These are phyloP conservation scores for Plenodomus tracheiphilus DNA, from an alignment of 2,329 filamentous ascomycete species.

Conservation along the genomic window DNA sequence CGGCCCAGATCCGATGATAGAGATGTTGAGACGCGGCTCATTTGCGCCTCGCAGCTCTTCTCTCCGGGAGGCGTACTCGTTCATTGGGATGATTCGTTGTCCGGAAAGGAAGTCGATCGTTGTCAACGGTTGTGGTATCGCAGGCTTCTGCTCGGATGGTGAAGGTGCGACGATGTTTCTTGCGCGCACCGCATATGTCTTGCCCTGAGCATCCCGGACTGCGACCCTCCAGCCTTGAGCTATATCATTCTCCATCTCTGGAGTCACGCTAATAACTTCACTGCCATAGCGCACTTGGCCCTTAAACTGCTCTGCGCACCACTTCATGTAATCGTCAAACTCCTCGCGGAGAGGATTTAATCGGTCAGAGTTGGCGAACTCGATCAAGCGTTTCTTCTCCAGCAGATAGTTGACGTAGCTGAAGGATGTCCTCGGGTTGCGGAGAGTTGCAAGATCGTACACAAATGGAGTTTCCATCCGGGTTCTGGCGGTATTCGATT, in stretches of 20 bases:
- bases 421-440: constrained; percentile 42
- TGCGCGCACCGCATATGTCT: constrained; percentile 27
- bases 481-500: constrained; percentile 31
- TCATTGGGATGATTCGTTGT: constrained; percentile 38
- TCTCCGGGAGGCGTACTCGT: constrained; percentile 37
- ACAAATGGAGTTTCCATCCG: constrained; percentile 42
- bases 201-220: constrained; percentile 29
- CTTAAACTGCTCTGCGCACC: constrained; percentile 41
- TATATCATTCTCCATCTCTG: constrained; percentile 22
- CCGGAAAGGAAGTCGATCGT: constrained; percentile 36
- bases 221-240: constrained; percentile 35
- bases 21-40: constrained; percentile 34
- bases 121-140: constrained; percentile 24
- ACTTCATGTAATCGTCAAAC: constrained; percentile 45
- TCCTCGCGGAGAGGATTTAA: constrained; percentile 43
- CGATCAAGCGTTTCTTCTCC: constrained; percentile 33
- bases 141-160: constrained; percentile 15
- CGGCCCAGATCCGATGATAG: constrained; percentile 35
- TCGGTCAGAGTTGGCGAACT: constrained; percentile 43
- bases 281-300: constrained; percentile 34
- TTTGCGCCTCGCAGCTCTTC: constrained; percentile 32
- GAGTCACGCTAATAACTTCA: constrained; percentile 35
- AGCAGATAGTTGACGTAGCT: constrained; percentile 43
- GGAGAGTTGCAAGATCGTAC: constrained; percentile 40
- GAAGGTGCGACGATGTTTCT: constrained; percentile 34